These are phyloP conservation scores for Friedmanniomyces simplex DNA, from an alignment of 495 filamentous ascomycete genomes.

Conservation along the genomic window DNA sequence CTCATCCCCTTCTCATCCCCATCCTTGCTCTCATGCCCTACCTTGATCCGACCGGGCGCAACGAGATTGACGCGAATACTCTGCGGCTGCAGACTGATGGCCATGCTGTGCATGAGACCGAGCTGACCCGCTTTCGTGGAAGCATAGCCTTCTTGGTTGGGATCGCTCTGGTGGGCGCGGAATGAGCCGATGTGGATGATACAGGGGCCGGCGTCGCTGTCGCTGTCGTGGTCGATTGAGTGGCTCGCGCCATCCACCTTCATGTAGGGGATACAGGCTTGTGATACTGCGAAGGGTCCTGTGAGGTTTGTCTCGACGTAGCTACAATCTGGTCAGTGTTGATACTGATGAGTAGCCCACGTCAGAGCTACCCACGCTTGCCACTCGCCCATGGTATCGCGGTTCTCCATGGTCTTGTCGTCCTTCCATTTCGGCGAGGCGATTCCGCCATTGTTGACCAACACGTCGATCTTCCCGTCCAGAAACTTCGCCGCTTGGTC, in stretches of 20 bases:
- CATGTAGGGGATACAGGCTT: conserved; percentile 18
- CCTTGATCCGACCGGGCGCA: conserved; percentile 23
- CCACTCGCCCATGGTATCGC: background rate
- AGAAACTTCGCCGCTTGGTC: conserved; percentile 17
- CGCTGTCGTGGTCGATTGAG: background rate
- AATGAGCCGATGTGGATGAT: conserved; percentile 26
- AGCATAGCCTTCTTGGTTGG: conserved; percentile 25
- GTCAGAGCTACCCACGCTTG: background rate
- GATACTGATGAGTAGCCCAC: background rate
- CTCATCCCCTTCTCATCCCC: conserved; percentile 20
- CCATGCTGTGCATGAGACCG: conserved; percentile 24
- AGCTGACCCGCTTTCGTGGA: conserved; percentile 21
- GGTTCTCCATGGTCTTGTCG: conserved; percentile 9
- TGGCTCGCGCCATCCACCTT: background rate
- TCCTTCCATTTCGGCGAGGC: conserved; percentile 6
- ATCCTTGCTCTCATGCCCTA: conserved; percentile 20
- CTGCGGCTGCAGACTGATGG: conserved; percentile 8
- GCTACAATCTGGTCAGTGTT: background rate
- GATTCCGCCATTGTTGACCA: conserved; percentile 18
- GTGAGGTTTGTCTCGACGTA: conserved; percentile 17
- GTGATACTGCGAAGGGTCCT: conserved; percentile 12
- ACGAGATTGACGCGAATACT: conserved; percentile 24
- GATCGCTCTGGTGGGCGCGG: conserved; percentile 23
- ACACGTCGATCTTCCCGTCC: conserved; percentile 13
- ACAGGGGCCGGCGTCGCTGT: conserved; percentile 10